phyloP scores from a whole-genome alignment of 2,329 filamentous ascomycete genomes.

The Neofusicoccum umdonicola region DNA sequence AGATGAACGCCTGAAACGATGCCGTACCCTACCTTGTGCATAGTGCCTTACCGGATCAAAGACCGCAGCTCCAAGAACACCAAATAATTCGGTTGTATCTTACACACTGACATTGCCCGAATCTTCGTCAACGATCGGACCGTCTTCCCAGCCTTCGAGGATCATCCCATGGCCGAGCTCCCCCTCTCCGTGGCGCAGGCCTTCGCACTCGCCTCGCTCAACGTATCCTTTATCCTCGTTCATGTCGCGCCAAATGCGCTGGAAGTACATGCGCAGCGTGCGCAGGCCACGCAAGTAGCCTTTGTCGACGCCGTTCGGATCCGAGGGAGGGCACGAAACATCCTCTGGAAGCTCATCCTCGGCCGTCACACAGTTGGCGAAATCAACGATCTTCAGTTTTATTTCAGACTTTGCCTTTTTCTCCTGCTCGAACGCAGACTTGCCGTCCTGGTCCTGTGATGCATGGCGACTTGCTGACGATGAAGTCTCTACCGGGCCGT shows the following conservation, averaged over 20 bases:
- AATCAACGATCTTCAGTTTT: slow-evolving; percentile 96
- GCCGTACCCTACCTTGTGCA: slow-evolving; percentile 5
- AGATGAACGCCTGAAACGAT: neutral
- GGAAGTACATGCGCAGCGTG: slow-evolving; percentile 78
- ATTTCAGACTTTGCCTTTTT: slow-evolving; percentile 51
- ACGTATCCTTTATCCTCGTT: slow-evolving; percentile 42
- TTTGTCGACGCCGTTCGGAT: slow-evolving; percentile 77
- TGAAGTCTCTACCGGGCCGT: slow-evolving; percentile 43
- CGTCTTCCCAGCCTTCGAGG: slow-evolving; percentile 35
- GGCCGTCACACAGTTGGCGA: slow-evolving; percentile 93
- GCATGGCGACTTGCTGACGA: slow-evolving; percentile 20
- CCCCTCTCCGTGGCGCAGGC: slow-evolving; percentile 31
- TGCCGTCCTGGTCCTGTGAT: slow-evolving; percentile 26
- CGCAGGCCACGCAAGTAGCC: slow-evolving; percentile 85
- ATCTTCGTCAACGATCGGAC: slow-evolving; percentile 31
- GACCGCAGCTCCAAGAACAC: slow-evolving; percentile 15
- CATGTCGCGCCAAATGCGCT: slow-evolving; percentile 80
- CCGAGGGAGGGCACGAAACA: slow-evolving; percentile 71
- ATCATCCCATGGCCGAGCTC: slow-evolving; percentile 32
- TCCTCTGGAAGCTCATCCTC: slow-evolving; percentile 64
- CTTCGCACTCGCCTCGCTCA: slow-evolving; percentile 43
- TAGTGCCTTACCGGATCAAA: neutral
- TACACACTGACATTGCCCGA: slow-evolving; percentile 38
- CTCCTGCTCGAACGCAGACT: slow-evolving; percentile 22
- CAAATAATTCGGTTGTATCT: slow-evolving; percentile 11